Percentiles rank a stretch among this genome's conserved stretches.
phyloP scores from a whole-genome alignment of 2,329 filamentous ascomycete genomes.

The Sphaerulina populicola region DNA sequence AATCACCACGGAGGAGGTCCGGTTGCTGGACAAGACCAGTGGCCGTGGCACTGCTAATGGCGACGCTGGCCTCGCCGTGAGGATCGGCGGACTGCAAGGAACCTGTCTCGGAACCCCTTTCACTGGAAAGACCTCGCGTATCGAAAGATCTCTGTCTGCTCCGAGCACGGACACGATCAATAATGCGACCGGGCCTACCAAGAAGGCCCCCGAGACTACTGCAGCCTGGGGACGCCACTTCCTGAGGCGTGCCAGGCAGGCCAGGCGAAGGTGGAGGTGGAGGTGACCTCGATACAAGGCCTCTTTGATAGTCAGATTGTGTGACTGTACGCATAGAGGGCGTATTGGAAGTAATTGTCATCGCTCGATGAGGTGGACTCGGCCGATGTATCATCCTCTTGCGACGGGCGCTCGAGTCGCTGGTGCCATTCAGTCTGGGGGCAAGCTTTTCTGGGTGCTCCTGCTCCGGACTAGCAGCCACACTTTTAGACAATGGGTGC shows the following conservation, averaged over 20 bases:
- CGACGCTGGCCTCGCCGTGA: slow-evolving; percentile 56
- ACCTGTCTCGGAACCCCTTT: slow-evolving; percentile 53
- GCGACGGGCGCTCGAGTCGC: slow-evolving; percentile 13
- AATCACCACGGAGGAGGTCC: slow-evolving; percentile 37
- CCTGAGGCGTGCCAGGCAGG: slow-evolving; percentile 39
- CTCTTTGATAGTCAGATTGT: slow-evolving; percentile 32
- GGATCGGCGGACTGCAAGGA: slow-evolving; percentile 54
- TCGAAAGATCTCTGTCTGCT: slow-evolving; percentile 40
- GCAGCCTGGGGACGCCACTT: slow-evolving; percentile 37
- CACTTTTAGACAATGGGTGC: slow-evolving; percentile 67
- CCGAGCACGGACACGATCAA: slow-evolving; percentile 40
- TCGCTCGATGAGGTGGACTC: slow-evolving; percentile 34
- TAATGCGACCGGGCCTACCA: slow-evolving; percentile 40
- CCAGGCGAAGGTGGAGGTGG: slow-evolving; percentile 36
- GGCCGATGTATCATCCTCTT: slow-evolving; percentile 23
- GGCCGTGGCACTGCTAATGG: slow-evolving; percentile 53
- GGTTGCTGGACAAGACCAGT: slow-evolving; percentile 52
- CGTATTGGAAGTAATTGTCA: slow-evolving; percentile 37
- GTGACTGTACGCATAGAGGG: slow-evolving; percentile 41
- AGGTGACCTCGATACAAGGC: slow-evolving; percentile 31
- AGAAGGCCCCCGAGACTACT: slow-evolving; percentile 40
- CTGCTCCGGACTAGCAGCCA: slow-evolving; percentile 58
- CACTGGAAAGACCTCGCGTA: slow-evolving; percentile 53
- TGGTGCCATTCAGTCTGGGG: slow-evolving; percentile 10
- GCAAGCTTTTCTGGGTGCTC: slow-evolving; percentile 13